Evolutionary conservation across 2,329 filamentous ascomycete species (phyloP).

Genomic region (Microcyclospora tardicrescens): DNA sequence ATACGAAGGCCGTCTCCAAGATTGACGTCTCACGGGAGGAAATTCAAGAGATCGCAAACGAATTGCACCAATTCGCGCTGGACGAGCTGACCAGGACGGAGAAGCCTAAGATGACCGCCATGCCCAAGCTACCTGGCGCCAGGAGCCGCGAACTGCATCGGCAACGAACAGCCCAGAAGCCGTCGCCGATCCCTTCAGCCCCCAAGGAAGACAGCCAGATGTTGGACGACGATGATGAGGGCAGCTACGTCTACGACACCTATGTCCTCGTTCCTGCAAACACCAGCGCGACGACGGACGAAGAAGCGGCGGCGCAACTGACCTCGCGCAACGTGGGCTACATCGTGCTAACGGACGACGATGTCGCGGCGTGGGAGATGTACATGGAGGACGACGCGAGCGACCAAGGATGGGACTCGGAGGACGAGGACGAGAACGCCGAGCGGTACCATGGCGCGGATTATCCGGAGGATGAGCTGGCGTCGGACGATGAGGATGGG

Average conservation of each 20-base stretch:
- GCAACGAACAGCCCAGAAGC: slow-evolving; percentile 5
- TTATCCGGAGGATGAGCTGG: slow-evolving; percentile 69
- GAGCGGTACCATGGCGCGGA: slow-evolving; percentile 70
- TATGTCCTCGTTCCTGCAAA: slow-evolving; percentile 37
- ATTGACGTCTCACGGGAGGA: slow-evolving; percentile 1
- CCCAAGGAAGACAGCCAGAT: slow-evolving; percentile 25
- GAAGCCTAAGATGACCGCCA: slow-evolving; percentile 11
- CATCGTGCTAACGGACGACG: slow-evolving; percentile 37
- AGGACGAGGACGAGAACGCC: slow-evolving; percentile 54
- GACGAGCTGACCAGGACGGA: slow-evolving; percentile 12
- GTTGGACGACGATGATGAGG: slow-evolving; percentile 29
- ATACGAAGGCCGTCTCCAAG: not conserved
- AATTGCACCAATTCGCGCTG: slow-evolving; percentile 17
- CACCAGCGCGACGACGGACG: slow-evolving; percentile 11
- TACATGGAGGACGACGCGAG: slow-evolving; percentile 42
- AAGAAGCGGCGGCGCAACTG: slow-evolving; percentile 15
- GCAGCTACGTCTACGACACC: slow-evolving; percentile 49
- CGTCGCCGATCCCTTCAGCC: not conserved
- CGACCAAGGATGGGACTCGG: slow-evolving; percentile 41
- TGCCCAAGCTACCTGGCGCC: slow-evolving; percentile 15
- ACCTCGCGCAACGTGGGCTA: slow-evolving; percentile 28
- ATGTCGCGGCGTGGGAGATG: slow-evolving; percentile 44
- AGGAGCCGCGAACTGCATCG: slow-evolving; percentile 16
- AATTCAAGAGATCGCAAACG: slow-evolving; percentile 13
- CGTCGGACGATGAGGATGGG: slow-evolving; percentile 54